Base-by-base conservation (phyloP, 2,329 filamentous ascomycete genomes). In the Exophiala sp. region DNA sequence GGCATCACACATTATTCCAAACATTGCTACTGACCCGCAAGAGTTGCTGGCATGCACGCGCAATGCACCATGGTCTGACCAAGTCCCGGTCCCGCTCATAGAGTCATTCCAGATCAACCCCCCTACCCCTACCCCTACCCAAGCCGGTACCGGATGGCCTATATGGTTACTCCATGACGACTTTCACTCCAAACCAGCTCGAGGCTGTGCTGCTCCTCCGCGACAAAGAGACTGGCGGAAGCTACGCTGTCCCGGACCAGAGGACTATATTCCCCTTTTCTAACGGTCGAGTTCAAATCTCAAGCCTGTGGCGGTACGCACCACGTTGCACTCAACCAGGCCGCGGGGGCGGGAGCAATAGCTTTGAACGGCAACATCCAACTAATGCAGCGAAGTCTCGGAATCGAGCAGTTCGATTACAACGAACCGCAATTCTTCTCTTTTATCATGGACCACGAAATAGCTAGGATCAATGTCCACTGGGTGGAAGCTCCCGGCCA, bases 161-260 rank as follows among this genome's bases (percentile, higher is more conserved):
- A 23, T 58, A 56, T 34, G 56, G 56, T 29, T 58, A 58, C 16
- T 56, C 56, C 13, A 18, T 47, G 21, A n/a, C 14, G 5, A 53
- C 56, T n/a, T 58, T 58, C 16, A 52, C 45, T 10, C 1, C 18
- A 1, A 49, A 49, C 4, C 53, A 56, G 32, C 34, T 53, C 2
- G n/a, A 1, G 18, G 49, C 43, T 11, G 52, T 56, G 34, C 39
- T 41, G 42, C 55, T 48, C 30, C 46, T 56, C 2, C 32, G 43
- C 23, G 52, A 54, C 40, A 48, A 50, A 13, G 34, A 43, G 23
- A 50, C 44, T 30, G 48, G 49, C 35, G 37, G 24, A 44, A 56
- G 46, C 38, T 58, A 55, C 18, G 54, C 51, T 6, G 34, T 46
- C 14, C 48, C 52, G 19, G 40, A 52, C 42, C 46, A 55, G 35